Percentiles rank a stretch among this genome's conserved stretches.
These are phyloP conservation scores for Paraconiothyrium sp. DNA, from an alignment of 2,329 filamentous ascomycete species.

Conservation along the genomic window DNA sequence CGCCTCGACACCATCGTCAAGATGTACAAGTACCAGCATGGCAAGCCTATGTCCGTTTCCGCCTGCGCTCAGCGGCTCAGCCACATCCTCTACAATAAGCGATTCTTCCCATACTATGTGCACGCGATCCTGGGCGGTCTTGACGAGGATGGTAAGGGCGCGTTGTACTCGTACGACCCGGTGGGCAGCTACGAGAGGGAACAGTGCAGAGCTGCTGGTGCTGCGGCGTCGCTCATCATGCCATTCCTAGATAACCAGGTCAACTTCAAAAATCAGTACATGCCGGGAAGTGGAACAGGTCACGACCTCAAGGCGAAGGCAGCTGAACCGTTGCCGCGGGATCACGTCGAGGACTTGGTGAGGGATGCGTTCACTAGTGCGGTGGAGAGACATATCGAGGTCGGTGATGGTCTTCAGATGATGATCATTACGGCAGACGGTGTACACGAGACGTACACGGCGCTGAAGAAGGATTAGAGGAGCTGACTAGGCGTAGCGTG, in stretches of 20 bases:
- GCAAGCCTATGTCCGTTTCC: slow-evolving; percentile 93
- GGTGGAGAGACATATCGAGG: slow-evolving; percentile 98
- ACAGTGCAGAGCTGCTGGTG: slow-evolving; percentile 92
- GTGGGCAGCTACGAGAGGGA: slow-evolving; percentile 98
- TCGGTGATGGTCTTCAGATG: slow-evolving; percentile 95
- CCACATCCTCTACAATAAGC: slow-evolving; percentile 95
- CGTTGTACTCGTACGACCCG: slow-evolving; percentile 96
- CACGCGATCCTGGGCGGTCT: slow-evolving; percentile 92
- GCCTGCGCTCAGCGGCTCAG: slow-evolving; percentile 95
- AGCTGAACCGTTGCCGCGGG: slow-evolving; percentile 72
- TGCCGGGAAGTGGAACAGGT: slow-evolving; percentile 84
- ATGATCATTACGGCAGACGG: slow-evolving; percentile 89
- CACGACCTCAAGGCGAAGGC: slow-evolving; percentile 79
- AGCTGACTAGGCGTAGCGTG: slow-evolving; percentile 23
- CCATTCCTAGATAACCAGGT: slow-evolving; percentile 99
- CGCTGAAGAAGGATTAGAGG: slow-evolving; percentile 72
- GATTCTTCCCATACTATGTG: slow-evolving; percentile 99
- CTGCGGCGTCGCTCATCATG: slow-evolving; percentile 95
- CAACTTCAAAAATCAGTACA: slow-evolving; percentile 99
- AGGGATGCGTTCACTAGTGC: slow-evolving; percentile 98
- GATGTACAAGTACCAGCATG: slow-evolving; percentile 98
- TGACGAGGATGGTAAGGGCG: slow-evolving; percentile 93
- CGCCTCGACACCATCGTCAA: slow-evolving; percentile 94
- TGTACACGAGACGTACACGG: slow-evolving; percentile 83
- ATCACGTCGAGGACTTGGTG: slow-evolving; percentile 84